A percentile compares a stretch with the other conserved stretches of the same genome.
Conservation (phyloP, 768 basidiomycete genomes). For the Lentinula aciculospora region DNA sequence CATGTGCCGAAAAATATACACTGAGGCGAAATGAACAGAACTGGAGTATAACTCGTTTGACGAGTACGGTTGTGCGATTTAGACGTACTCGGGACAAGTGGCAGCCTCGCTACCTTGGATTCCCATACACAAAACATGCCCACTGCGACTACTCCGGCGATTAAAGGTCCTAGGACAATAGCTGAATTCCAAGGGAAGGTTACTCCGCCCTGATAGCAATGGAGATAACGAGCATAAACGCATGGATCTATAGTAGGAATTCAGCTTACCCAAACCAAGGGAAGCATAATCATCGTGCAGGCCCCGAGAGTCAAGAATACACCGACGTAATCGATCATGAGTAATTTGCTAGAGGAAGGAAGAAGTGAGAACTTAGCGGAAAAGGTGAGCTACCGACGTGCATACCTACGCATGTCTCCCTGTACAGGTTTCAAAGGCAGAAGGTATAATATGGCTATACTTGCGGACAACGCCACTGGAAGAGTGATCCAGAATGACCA, state of each 20-base stretch:
- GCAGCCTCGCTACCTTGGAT: slow-evolving; percentile 62
- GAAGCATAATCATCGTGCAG: slow-evolving; percentile 59
- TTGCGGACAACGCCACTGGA: slow-evolving; percentile 48
- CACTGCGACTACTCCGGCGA: slow-evolving; percentile 48
- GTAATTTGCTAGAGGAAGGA: slow-evolving; percentile 44
- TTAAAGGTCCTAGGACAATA: slow-evolving; percentile 53
- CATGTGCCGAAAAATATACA: slow-evolving; percentile 64
- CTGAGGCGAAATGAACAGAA: slow-evolving; percentile 22
- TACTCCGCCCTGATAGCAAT: slow-evolving; percentile 51
- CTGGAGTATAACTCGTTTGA: not conserved
- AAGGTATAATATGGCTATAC: slow-evolving; percentile 53
- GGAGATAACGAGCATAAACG: not conserved
- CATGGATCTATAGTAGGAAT: not conserved
- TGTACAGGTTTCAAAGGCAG: slow-evolving; percentile 66
- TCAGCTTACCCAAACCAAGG: slow-evolving; percentile 58
- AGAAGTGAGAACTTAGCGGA: not conserved
- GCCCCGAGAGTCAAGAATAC: slow-evolving; percentile 51
- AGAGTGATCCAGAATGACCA: slow-evolving; percentile 78
- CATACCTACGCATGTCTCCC: slow-evolving; percentile 50
- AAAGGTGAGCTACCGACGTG: not conserved
- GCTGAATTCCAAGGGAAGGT: slow-evolving; percentile 71
- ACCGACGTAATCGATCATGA: slow-evolving; percentile 64
- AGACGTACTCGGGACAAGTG: slow-evolving; percentile 63
- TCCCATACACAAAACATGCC: slow-evolving; percentile 66
- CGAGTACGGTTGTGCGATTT: not conserved